These are phyloP conservation scores for Tolypocladium amazonense DNA, from an alignment of 2,329 filamentous ascomycete species.

Conservation along the genomic window DNA sequence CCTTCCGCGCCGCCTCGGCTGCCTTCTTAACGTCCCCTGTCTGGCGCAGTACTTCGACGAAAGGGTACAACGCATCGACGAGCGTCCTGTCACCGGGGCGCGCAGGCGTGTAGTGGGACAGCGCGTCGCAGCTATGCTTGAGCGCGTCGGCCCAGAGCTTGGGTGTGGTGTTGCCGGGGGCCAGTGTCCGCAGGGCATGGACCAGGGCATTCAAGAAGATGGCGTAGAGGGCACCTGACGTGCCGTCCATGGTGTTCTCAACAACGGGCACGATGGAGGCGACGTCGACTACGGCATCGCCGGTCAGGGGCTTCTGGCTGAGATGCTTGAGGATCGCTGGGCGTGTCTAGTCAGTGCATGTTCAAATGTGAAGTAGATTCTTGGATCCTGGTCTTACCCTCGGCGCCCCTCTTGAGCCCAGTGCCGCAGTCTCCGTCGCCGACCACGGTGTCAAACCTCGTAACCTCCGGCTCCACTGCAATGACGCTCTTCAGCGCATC, in stretches of 20 bases:
- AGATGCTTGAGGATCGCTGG: slow-evolving; percentile 43
- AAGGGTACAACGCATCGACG: slow-evolving; percentile 82
- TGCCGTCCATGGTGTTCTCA: slow-evolving; percentile 50
- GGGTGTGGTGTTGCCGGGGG: slow-evolving; percentile 27
- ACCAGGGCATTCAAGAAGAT: slow-evolving; percentile 87
- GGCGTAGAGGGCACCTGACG: slow-evolving; percentile 52
- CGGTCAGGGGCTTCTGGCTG: slow-evolving; percentile 29
- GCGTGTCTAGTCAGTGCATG: neutral
- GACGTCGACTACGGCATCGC: slow-evolving; percentile 43
- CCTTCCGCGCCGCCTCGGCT: slow-evolving; percentile 62
- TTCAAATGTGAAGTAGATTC: neutral
- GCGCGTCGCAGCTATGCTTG: slow-evolving; percentile 55
- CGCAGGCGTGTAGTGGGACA: slow-evolving; percentile 81
- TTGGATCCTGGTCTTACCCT: slow-evolving; percentile 35
- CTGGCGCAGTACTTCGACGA: slow-evolving; percentile 59
- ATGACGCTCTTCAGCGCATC: slow-evolving; percentile 52
- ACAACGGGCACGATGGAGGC: slow-evolving; percentile 42
- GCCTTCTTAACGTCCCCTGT: slow-evolving; percentile 61
- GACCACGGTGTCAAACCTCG: slow-evolving; percentile 68
- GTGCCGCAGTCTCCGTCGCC: slow-evolving; percentile 88
- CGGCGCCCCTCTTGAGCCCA: slow-evolving; percentile 76
- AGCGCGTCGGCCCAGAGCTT: slow-evolving; percentile 54
- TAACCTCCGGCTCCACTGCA: slow-evolving; percentile 59
- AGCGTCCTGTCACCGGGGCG: slow-evolving; percentile 82
- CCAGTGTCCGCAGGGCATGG: slow-evolving; percentile 41